Conservation (phyloP, 1,139 yeast species). For the Taphrina flavorubra region DNA sequence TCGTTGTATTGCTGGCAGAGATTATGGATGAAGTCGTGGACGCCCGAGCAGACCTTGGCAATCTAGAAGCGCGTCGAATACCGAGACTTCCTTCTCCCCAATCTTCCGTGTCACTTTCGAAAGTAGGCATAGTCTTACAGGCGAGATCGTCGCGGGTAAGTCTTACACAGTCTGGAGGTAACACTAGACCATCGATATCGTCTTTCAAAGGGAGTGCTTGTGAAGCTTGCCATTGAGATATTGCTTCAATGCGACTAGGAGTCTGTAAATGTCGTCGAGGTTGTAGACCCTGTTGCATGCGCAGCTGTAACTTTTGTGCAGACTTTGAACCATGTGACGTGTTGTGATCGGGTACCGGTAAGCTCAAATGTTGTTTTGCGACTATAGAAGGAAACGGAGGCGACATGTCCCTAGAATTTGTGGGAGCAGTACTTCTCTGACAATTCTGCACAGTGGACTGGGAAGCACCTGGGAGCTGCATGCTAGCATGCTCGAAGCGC, state of each 20-base stretch:
- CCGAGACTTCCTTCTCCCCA: constrained; percentile 41
- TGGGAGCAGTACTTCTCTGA: background rate
- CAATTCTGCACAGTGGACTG: too few species aligned
- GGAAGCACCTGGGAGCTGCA: too few species aligned
- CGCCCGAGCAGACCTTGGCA: constrained; percentile 15
- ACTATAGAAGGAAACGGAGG: background rate
- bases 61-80: constrained; percentile 19
- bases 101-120: constrained; percentile 40
- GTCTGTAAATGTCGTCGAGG: constrained; percentile 25
- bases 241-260: constrained; percentile 10
- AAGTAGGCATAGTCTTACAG: background rate
- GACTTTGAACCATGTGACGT: background rate
- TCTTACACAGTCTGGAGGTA: background rate
- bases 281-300: constrained; percentile 14
- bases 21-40: constrained; percentile 38
- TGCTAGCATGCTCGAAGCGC: too few species aligned
- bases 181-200: constrained; percentile 9
- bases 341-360: background rate
- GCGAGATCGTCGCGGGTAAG: background rate
- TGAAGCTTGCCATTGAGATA: constrained; percentile 25
- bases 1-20: constrained; percentile 42
- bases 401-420: background rate
- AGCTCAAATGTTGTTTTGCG: too few species aligned
- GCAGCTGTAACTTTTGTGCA: background rate
- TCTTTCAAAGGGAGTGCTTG: constrained; percentile 11